Conservation (phyloP, 2,329 filamentous ascomycete genomes). For the Colletotrichum magnum region DNA sequence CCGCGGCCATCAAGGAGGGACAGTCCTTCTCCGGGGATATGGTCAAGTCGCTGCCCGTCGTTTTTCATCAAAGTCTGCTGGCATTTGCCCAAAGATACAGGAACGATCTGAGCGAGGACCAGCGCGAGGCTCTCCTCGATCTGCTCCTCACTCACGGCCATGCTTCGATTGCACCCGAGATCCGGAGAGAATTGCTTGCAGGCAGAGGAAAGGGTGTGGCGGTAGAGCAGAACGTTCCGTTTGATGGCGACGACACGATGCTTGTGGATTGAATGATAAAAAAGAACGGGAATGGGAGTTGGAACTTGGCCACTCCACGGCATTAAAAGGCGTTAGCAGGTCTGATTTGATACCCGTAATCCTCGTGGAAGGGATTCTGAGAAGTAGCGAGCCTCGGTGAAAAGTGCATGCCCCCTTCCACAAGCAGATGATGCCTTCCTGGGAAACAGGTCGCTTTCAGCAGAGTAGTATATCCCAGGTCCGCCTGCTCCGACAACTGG, state of each 20-base stretch:
- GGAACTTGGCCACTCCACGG: conserved; percentile 37
- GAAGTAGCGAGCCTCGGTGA: conserved; percentile 1
- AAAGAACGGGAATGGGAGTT: conserved; percentile 36
- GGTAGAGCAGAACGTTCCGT: conserved; percentile 68
- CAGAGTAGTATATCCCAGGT: too few species aligned
- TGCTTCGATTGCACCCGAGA: conserved; percentile 89
- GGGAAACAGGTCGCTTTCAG: too few species aligned
- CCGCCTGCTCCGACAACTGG: too few species aligned
- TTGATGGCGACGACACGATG: conserved; percentile 94
- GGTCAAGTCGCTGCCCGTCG: conserved; percentile 82
- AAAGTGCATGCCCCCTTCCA: too few species aligned
- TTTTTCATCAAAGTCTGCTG: conserved; percentile 95
- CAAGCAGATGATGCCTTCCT: background rate
- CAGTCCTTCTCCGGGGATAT: conserved; percentile 63
- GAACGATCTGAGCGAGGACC: conserved; percentile 96
- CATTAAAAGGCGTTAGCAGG: conserved; percentile 41
- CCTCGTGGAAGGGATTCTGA: conserved; percentile 40
- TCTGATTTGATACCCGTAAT: conserved; percentile 43
- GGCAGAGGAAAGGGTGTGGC: conserved; percentile 87
- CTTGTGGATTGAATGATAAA: conserved; percentile 68
- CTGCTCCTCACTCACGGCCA: conserved; percentile 88
- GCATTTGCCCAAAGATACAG: conserved; percentile 95
- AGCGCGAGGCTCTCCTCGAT: conserved; percentile 91
- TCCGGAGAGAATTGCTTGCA: conserved; percentile 88
- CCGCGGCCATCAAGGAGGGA: conserved; percentile 65